phyloP scores from a whole-genome alignment of 1,284 basidiomycete species.

The Irpex sp. region DNA sequence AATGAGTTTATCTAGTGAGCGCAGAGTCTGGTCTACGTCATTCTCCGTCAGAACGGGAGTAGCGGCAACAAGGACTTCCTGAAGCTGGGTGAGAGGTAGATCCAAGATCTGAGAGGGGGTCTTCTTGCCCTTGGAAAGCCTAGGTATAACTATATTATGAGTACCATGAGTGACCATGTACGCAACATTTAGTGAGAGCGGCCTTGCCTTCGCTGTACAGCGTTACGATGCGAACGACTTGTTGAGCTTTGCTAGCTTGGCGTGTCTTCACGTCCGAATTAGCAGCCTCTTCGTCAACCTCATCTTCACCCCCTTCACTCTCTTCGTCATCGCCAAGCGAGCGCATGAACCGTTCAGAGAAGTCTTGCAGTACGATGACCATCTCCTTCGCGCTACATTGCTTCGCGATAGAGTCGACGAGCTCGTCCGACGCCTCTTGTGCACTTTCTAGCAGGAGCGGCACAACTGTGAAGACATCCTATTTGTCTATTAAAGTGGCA shows the following conservation, averaged over 20 bases:
- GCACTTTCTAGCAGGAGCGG: slow-evolving; percentile 37
- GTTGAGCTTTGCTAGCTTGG: slow-evolving; percentile 13
- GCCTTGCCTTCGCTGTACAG: slow-evolving; percentile 36
- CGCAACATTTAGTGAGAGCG: slow-evolving; percentile 1
- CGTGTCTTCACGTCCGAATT: not conserved
- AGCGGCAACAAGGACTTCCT: slow-evolving; percentile 26
- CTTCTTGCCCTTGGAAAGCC: slow-evolving; percentile 25
- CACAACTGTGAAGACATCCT: slow-evolving; percentile 51
- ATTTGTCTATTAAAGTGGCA: not conserved
- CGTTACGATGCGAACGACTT: slow-evolving; percentile 31
- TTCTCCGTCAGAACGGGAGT: slow-evolving; percentile 21
- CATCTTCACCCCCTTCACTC: slow-evolving; percentile 23
- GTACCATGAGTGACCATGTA: not conserved
- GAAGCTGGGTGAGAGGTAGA: slow-evolving; percentile 38
- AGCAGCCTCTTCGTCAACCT: slow-evolving; percentile 24
- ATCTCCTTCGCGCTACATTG: slow-evolving; percentile 53
- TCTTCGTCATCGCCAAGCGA: slow-evolving; percentile 23
- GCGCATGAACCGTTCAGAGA: slow-evolving; percentile 40
- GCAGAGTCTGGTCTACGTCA: slow-evolving; percentile 26
- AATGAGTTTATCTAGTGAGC: not conserved
- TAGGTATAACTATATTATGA: slow-evolving; percentile 39
- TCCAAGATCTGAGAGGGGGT: slow-evolving; percentile 22
- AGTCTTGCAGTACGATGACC: slow-evolving; percentile 55
- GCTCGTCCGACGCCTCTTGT: slow-evolving; percentile 33
- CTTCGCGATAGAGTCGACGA: slow-evolving; percentile 40